A percentile compares a stretch with the other conserved stretches of the same genome.
These are phyloP conservation scores for Monosporascus sp. DNA, from an alignment of 2,329 filamentous ascomycete species.

Conservation along the genomic window DNA sequence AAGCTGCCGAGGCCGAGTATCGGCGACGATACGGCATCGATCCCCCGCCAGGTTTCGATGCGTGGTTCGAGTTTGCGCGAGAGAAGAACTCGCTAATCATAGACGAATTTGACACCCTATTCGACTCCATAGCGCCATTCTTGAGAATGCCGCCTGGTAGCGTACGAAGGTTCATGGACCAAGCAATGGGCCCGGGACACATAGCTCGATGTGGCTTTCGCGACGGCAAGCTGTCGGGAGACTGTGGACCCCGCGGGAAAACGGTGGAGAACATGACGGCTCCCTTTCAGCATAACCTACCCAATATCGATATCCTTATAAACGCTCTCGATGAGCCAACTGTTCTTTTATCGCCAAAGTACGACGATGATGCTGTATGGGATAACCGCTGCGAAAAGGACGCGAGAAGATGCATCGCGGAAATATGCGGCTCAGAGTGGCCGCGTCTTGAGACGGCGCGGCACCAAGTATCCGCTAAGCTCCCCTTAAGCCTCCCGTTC, in stretches of 20 bases:
- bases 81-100: constrained; percentile 38
- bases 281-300: constrained; percentile 16
- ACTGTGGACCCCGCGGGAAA: not conserved
- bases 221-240: not conserved
- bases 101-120: constrained; percentile 44
- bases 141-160: constrained; percentile 31
- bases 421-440: constrained; percentile 17
- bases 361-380: constrained; percentile 18
- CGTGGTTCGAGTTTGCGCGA: constrained; percentile 40
- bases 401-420: constrained; percentile 18
- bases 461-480: not conserved
- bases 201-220: not conserved
- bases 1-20: constrained; percentile 36
- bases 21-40: constrained; percentile 34
- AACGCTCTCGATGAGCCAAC: constrained; percentile 46
- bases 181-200: not conserved
- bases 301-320: constrained; percentile 37
- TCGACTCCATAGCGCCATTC: constrained; percentile 35
- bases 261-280: not conserved
- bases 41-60: constrained; percentile 41
- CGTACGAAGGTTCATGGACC: constrained; percentile 22
- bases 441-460: not conserved
- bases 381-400: constrained; percentile 4
- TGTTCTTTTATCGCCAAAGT: constrained; percentile 27
- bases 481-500: constrained; percentile 29